A percentile compares a stretch with the other conserved stretches of the same genome.
Conservation (phyloP, 805 yeast species). For the Myxozyma kluyveri region DNA sequence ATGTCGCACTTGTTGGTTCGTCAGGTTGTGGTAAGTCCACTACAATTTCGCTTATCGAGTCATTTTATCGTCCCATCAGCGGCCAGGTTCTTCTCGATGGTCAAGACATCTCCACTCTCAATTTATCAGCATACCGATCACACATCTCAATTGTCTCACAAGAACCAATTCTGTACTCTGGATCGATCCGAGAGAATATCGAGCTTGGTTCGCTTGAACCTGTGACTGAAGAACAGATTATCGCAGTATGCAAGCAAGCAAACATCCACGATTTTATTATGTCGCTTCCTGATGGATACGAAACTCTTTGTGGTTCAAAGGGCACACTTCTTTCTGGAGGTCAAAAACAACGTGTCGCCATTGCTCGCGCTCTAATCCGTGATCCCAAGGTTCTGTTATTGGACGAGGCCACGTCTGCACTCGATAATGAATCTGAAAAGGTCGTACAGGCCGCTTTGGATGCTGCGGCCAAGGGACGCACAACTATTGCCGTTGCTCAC, state of each 20-base stretch:
- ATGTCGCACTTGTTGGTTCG: constrained; percentile 93
- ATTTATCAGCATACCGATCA: constrained; percentile 51
- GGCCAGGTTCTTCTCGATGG: constrained; percentile 70
- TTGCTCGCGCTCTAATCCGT: constrained; percentile 61
- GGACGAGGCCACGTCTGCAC: constrained; percentile 58
- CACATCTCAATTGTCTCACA: constrained; percentile 62
- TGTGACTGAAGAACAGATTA: constrained; percentile 41
- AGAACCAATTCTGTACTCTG: constrained; percentile 63
- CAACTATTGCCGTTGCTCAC: constrained; percentile 74
- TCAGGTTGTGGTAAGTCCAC: constrained; percentile 50
- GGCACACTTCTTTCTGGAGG: constrained; percentile 61
- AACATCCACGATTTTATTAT: constrained; percentile 52
- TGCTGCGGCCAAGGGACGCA: constrained; percentile 58
- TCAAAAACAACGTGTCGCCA: constrained; percentile 62
- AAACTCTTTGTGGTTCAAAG: constrained; percentile 48
- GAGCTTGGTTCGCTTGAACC: constrained; percentile 42
- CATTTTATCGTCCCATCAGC: constrained; percentile 54
- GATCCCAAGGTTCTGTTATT: constrained; percentile 55
- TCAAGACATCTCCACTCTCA: constrained; percentile 67
- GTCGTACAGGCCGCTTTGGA: constrained; percentile 62
- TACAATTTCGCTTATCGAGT: constrained; percentile 52
- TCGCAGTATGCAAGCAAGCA: constrained; percentile 49
- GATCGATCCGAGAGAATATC: constrained; percentile 73
- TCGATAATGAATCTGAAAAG: constrained; percentile 60
- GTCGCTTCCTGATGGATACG: constrained; percentile 54